Evolutionary conservation across 2,329 filamentous ascomycete genomes (phyloP), one percentile per base, ranked within the genome.

Genomic region (Rhynchosporium graminicola): DNA sequence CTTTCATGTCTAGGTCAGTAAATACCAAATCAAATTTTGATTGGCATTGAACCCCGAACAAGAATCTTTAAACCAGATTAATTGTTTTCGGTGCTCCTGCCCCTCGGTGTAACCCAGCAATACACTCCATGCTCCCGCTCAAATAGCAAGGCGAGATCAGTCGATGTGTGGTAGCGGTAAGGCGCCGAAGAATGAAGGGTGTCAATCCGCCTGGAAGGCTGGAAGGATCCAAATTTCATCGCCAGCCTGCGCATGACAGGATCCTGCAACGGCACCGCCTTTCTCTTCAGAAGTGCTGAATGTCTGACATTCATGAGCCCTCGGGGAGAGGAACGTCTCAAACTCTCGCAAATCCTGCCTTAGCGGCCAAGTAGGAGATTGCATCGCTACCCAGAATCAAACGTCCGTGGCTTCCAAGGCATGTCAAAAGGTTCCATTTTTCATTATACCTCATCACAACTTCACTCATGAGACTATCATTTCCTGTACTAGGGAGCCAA

Each of bases 201-300:
- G 51, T 42, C 10, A 54, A 3, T 1, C 51, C 36, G 2, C 51
- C 36, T 12, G 31, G 3, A 38, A 54, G 20, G 1, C n/a, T n/a
- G n/a, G n/a, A n/a, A n/a, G n/a, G n/a, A 42, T 54, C 36, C 36
- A 54, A 28, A 54, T 28, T 20, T 54, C 51, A 12, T 52, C 50
- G n/a, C 50, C 33, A 8, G 38, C n/a, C 2, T 40, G 50, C 15
- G 50, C 50, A 15, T 38, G 50, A 9, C 31, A 38, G 9, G 12
- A 9, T n/a, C 31, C 50, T 3, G 50, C 2, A 4, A 40, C 50
- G 3, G 50, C 50, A 12, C 50, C 50, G 12, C 13, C 50, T 12
- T 26, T 13, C 10, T 2, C n/a, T 13, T 38, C 3, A 1, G 50
- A 52, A 1, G 50, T 52, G 2, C 2, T 1, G 12, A 52, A 52